Evolutionary conservation across 495 filamentous ascomycete genomes (phyloP), one percentile per base, ranked within the genome.

Genomic region (Podospora pseudopauciseta): DNA sequence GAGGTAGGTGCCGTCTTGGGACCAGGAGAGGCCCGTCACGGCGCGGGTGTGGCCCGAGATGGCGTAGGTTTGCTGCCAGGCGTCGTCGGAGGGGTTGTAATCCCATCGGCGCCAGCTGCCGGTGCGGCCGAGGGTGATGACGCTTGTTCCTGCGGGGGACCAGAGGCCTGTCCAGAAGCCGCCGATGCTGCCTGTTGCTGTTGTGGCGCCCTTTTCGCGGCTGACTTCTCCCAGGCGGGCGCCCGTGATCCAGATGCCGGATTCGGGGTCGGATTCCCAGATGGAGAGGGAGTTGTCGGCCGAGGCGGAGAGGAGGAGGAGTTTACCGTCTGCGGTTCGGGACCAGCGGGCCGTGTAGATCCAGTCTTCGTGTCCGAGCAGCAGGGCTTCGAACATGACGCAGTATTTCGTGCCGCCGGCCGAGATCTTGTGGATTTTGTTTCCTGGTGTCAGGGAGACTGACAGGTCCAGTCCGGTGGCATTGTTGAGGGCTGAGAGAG

Each of bases 321-420:
- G 83, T 65, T 81, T 83, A 9, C 80, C 67, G 58, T 72, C 70
- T 18, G 72, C 70, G 28, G 82, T 77, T 11, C 85, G 84, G 34
- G 85, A 83, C 95, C 95, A 99, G 53, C 82, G 81, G 0, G 91
- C 86, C 64, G 91, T 93, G 75, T 96, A 97, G 27, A 99, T 92
- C 95, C 95, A 99, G 73, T 99, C 95, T 72, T 99, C 95, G 73
- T 98, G 96, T 20, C 96, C 95, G 27, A 98, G 87, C 9, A 99
- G 86, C 15, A 99, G 83, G 6, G 96, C 96, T 79, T 98, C 96
- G 69, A 98, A 98, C 0, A 93, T 97, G 60, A 96, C 82, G 32
- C 89, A 92, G 78, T 90, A 96, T 55, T 86, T 81, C 7, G 74
- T 75, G 49, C 81, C 86, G 2, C 78, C 80, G 0, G 81, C 81